Conservation (phyloP, 2,329 filamentous ascomycete species). For the Fusarium pininemorale region DNA sequence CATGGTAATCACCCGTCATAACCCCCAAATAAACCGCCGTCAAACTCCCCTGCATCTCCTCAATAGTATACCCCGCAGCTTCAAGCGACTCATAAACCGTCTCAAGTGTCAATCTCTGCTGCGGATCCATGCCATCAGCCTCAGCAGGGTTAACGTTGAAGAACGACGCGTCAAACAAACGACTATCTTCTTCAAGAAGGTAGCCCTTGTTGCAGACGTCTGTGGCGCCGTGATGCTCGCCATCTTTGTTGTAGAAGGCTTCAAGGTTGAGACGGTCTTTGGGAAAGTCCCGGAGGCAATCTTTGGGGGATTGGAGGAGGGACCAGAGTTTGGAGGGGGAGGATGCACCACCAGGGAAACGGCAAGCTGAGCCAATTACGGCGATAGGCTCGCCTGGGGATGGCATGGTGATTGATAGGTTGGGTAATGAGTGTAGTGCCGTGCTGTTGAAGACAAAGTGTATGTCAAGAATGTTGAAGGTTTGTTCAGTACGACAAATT, state of each 20-base stretch:
- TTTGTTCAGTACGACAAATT: not conserved
- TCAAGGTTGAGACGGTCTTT: conserved; percentile 34
- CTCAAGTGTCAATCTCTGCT: conserved; percentile 53
- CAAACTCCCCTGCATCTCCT: conserved; percentile 28
- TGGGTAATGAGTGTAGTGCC: not conserved
- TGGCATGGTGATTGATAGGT: not conserved
- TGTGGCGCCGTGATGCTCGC: conserved; percentile 41
- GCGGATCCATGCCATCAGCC: conserved; percentile 52
- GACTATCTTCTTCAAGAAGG: conserved; percentile 41
- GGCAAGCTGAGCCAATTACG: conserved; percentile 21
- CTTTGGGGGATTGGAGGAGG: conserved; percentile 2
- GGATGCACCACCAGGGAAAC: conserved; percentile 24
- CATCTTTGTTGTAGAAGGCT: conserved; percentile 35
- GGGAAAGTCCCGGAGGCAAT: conserved; percentile 4
- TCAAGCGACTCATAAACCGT: conserved; percentile 55
- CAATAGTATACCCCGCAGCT: conserved; percentile 46
- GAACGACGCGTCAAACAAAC: conserved; percentile 50
- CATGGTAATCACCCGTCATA: conserved; percentile 22
- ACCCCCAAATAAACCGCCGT: conserved; percentile 25
- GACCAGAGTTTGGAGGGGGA: conserved; percentile 31
- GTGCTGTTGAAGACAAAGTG: not conserved
- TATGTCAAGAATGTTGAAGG: not conserved
- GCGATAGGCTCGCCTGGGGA: conserved; percentile 8
- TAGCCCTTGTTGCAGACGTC: conserved; percentile 46
- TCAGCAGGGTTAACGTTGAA: conserved; percentile 52